Percentiles rank a stretch among this genome's conserved stretches.
Evolutionary conservation across 2,329 filamentous ascomycete genomes (phyloP).

Genomic region (Fusarium nanum): DNA sequence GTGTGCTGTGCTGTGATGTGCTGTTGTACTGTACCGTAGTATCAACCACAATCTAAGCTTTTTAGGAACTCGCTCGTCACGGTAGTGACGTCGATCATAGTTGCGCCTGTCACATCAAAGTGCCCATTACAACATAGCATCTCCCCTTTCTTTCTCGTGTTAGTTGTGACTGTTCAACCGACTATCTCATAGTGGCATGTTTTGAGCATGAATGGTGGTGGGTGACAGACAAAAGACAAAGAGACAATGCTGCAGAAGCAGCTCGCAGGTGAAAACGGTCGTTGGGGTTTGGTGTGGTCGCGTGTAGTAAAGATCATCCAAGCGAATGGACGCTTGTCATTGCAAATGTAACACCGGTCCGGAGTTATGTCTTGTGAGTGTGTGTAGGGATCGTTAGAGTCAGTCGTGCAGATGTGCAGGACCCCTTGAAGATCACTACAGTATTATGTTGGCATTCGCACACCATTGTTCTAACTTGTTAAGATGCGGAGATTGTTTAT

Average conservation of each 20-base stretch:
- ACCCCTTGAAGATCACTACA: conserved; percentile 28
- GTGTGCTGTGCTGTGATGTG: not conserved
- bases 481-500: conserved; percentile 7
- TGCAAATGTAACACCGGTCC: conserved; percentile 25
- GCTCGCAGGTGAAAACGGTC: conserved; percentile 38
- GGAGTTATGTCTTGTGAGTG: conserved; percentile 3
- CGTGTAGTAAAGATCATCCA: conserved; percentile 45
- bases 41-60: conserved; percentile 9
- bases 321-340: conserved; percentile 23
- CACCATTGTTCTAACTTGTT: conserved; percentile 3
- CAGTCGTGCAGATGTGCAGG: conserved; percentile 21
- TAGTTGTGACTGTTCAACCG: conserved; percentile 5
- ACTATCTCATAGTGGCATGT: conserved; percentile 30
- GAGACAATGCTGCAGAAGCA: conserved; percentile 25
- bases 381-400: not conserved
- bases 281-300: conserved; percentile 35
- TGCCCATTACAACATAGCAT: not conserved
- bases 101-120: conserved; percentile 14
- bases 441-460: conserved; percentile 5
- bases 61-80: conserved; percentile 7
- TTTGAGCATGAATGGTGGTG: conserved; percentile 14
- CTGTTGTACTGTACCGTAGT: not conserved
- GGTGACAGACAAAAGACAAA: not conserved
- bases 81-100: conserved; percentile 25
- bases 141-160: conserved; percentile 14